Evolutionary conservation across 768 basidiomycete genomes (phyloP).

Genomic region (Postia placenta): DNA sequence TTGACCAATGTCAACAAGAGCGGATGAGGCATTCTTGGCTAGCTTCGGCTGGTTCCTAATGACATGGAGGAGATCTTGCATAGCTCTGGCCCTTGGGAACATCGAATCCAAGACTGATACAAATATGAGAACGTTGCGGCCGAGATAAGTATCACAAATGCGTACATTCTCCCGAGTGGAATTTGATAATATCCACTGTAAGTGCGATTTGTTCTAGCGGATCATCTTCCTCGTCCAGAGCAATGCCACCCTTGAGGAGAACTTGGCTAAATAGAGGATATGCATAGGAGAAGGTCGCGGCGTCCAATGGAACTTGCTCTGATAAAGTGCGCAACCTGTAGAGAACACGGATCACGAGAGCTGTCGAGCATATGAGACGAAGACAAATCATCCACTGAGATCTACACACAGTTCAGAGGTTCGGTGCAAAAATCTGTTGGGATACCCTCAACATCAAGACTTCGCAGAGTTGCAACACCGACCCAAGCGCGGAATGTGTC

Average conservation of each 20-base stretch:
- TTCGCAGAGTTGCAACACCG: conserved; percentile 79
- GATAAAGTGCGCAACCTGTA: conserved; percentile 78
- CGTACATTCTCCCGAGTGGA: conserved; percentile 71
- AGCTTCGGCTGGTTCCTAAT: conserved; percentile 76
- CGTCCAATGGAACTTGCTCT: conserved; percentile 77
- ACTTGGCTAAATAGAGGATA: conserved; percentile 72
- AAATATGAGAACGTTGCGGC: conserved; percentile 2
- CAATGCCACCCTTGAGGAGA: conserved; percentile 62
- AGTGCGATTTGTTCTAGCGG: conserved; percentile 78
- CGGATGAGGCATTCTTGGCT: conserved; percentile 76
- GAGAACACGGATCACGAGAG: conserved; percentile 75
- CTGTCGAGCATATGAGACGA: conserved; percentile 31
- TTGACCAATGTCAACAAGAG: conserved; percentile 76
- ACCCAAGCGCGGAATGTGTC: conserved; percentile 65
- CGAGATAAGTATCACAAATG: neutral
- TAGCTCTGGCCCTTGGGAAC: conserved; percentile 70
- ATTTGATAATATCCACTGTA: conserved; percentile 59
- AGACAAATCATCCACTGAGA: neutral
- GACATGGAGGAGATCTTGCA: conserved; percentile 64
- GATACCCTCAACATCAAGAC: conserved; percentile 55
- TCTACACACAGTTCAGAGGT: conserved; percentile 49
- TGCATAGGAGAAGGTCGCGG: conserved; percentile 78
- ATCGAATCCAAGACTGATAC: conserved; percentile 55
- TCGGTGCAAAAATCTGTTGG: conserved; percentile 73
- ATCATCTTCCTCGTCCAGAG: conserved; percentile 62